Evolutionary conservation across 2,329 filamentous ascomycete species (phyloP), one percentile per base, ranked within the genome.

Genomic region (Xylariaceae sp.): DNA sequence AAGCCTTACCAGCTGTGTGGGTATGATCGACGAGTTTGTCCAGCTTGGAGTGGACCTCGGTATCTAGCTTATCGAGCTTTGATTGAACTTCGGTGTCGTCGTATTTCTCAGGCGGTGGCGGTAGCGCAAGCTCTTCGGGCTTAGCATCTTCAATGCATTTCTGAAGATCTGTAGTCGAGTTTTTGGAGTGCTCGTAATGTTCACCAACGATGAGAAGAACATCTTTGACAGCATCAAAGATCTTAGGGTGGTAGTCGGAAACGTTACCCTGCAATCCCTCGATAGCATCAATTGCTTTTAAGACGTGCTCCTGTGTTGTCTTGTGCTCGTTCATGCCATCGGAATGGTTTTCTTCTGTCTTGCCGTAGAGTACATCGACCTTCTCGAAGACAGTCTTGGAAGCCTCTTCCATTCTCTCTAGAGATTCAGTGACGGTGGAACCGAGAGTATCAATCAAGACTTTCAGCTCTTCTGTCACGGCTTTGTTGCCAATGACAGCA

Each of bases 141-240:
- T 79, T 82, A 44, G 81, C 69, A 44, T 86, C 80, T 44, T 82
- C 69, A 49, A 85, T 78, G 60, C 75, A 79, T 48, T 77, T 73
- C 53, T 81, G 71, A 20, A 85, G 71, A 3, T 73, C 70, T 6
- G 66, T 73, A 1, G 74, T 70, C 0, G 83, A 77, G 36, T 79
- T 76, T 66, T 91, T 89, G 12, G 89, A 86, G 61, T 95, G 88
- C 56, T 95, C 89, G 59, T 86, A 95, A 63, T 97, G 91, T 62
- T 94, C 81, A 20, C 82, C 85, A 44, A 95, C 87, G 20, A 94
- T 76, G 6, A 82, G 74, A 32, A 94, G 75, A n/a, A 97, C 82
- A 58, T 96, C 88, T 57, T 89, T 86, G 54, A 98, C 80, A 0
- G 87, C 81, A 42, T 92, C 84, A 46, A 96, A 78, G 54, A 97